These are phyloP conservation scores for Scytalidium lignicola DNA, from an alignment of 2,329 filamentous ascomycete species.

Conservation along the genomic window DNA sequence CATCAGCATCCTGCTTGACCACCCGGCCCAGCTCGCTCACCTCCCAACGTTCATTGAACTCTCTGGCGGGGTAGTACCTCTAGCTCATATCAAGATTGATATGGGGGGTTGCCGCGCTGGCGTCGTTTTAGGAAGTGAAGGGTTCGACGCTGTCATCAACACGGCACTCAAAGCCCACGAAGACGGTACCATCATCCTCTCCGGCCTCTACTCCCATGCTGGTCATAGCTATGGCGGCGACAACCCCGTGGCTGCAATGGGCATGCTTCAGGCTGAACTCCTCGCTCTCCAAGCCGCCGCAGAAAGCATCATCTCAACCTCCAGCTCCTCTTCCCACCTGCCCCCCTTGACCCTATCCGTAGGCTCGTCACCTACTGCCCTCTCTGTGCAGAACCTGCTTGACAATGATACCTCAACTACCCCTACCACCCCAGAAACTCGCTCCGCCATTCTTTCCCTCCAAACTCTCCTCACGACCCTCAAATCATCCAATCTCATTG, in stretches of 20 bases:
- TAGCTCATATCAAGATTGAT: constrained; percentile 66
- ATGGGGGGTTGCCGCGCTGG: constrained; percentile 67
- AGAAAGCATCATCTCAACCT: constrained; percentile 14
- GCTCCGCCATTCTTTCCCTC: constrained; percentile 30
- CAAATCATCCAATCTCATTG: constrained; percentile 29
- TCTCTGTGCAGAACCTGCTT: constrained; percentile 53
- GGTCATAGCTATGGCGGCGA: constrained; percentile 60
- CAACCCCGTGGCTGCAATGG: constrained; percentile 51
- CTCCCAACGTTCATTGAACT: constrained; percentile 32
- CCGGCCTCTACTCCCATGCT: constrained; percentile 66
- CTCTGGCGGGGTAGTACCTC: constrained; percentile 36
- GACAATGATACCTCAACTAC: constrained; percentile 3
- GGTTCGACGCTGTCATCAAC: constrained; percentile 39
- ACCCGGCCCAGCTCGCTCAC: constrained; percentile 51
- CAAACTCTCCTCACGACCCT: constrained; percentile 8
- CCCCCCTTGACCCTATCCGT: constrained; percentile 51
- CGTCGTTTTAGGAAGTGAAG: constrained; percentile 42
- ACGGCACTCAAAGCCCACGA: constrained; percentile 35
- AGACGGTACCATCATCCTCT: constrained; percentile 35
- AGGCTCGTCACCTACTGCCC: constrained; percentile 68
- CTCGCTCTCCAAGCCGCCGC: constrained; percentile 41
- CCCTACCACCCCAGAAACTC: constrained; percentile 16
- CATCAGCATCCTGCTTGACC: constrained; percentile 63
- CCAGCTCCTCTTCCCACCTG: neutral
- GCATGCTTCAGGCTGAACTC: constrained; percentile 52